Evolutionary conservation across 768 basidiomycete genomes (phyloP), one percentile per base, ranked within the genome.

Genomic region (Cystofilobasidium macerans): DNA sequence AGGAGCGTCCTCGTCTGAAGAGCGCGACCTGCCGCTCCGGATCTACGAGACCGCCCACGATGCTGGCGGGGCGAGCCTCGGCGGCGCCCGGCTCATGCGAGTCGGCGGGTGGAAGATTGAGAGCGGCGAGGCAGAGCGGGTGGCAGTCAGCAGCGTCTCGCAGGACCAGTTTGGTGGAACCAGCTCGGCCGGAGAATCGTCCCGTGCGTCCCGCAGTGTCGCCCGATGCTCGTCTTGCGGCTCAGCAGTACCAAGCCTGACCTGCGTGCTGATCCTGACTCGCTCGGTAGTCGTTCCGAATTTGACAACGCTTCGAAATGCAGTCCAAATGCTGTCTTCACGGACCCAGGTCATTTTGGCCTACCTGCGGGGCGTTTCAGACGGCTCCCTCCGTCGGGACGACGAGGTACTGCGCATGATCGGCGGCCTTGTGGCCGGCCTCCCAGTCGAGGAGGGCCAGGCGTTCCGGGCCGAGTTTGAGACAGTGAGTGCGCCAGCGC

Each of bases 101-200:
- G 87, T 90, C 72, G 88, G 86, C 1, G 79, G 86, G 4, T 98
- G 86, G 77, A 86, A 83, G 58, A 86, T 99, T 22, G 94, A 97
- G 76, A 97, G 94, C 0, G 95, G 94, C 38, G 95, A 99, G 77
- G 95, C 95, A 20, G 95, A 99, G 75, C 85, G 95, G 43, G 97
- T 99, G 69, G 95, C 95, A 8, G 95, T 99, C 7, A 2, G 0
- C 94, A 98, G 75, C 94, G 90, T 82, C 89, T 89, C 3, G 87
- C 30, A 84, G 85, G 74, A 88, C 88, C 12, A 88, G 89, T 57
- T 33, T 53, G 36, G 74, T 63, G 32, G 70, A 63, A 33, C 71
- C 61, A 40, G 87, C 84, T 33, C 87, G 85, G 69, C 86, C 85
- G 48, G 88, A 85, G 18, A 88, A 85, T 69, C 78, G 90, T 91